Percentiles rank a stretch among this genome's conserved stretches.
Evolutionary conservation across 2,329 filamentous ascomycete species (phyloP).

Genomic region (Xylariales sp.): DNA sequence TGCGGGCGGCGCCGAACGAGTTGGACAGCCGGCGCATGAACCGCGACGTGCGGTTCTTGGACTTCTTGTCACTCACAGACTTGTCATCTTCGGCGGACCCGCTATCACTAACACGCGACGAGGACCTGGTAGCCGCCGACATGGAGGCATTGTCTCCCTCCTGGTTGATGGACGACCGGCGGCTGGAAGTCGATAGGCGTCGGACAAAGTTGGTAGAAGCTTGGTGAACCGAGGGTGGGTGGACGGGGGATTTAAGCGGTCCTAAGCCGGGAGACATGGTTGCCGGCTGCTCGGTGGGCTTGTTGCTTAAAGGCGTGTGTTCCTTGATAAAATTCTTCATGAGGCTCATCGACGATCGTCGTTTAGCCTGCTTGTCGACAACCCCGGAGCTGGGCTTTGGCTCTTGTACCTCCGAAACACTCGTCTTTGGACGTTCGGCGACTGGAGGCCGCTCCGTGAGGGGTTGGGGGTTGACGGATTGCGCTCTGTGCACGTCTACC

Average conservation of each 20-base stretch:
- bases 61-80: slow-evolving; percentile 58
- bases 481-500: slow-evolving; percentile 65
- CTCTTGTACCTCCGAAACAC: slow-evolving; percentile 61
- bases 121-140: slow-evolving; percentile 54
- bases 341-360: slow-evolving; percentile 69
- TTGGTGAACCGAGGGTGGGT: slow-evolving; percentile 61
- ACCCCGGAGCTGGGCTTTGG: slow-evolving; percentile 51
- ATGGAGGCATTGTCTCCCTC: slow-evolving; percentile 51
- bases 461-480: slow-evolving; percentile 47
- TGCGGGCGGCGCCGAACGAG: slow-evolving; percentile 61
- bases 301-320: slow-evolving; percentile 59
- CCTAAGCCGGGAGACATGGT: slow-evolving; percentile 47
- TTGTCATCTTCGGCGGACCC: slow-evolving; percentile 61
- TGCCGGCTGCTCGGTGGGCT: slow-evolving; percentile 59
- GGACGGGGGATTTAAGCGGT: slow-evolving; percentile 58
- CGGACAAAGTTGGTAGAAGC: slow-evolving; percentile 61
- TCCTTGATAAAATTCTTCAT: slow-evolving; percentile 73
- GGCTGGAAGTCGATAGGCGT: slow-evolving; percentile 74
- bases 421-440: slow-evolving; percentile 54
- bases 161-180: slow-evolving; percentile 63
- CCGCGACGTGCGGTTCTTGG: slow-evolving; percentile 63
- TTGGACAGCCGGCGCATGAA: slow-evolving; percentile 70
- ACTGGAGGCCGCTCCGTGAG: slow-evolving; percentile 45
- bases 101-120: slow-evolving; percentile 56
- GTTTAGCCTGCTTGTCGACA: slow-evolving; percentile 53